A percentile compares a stretch with the other conserved stretches of the same genome.
Conservation (phyloP, 257 asterid species). For the Salvia hispanica region DNA sequence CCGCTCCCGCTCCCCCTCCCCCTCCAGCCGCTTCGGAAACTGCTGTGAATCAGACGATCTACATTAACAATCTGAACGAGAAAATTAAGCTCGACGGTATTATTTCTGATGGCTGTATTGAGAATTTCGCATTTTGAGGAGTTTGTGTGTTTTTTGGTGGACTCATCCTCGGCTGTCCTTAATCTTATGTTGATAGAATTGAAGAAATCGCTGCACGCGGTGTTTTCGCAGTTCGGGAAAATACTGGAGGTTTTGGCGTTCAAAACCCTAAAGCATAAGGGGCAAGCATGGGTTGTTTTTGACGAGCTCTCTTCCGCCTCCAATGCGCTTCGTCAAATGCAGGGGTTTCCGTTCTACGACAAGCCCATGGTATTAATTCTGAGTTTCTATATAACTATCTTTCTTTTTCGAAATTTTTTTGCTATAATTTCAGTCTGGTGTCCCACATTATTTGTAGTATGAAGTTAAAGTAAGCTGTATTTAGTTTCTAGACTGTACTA, state of each 20-base stretch:
- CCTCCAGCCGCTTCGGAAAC: slow-evolving; percentile 46
- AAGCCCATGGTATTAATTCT: slow-evolving; percentile 72
- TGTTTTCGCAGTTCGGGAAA: slow-evolving; percentile 95
- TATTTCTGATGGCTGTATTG: background rate
- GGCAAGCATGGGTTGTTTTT: slow-evolving; percentile 99
- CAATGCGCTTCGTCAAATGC: slow-evolving; percentile 90
- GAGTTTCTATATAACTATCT: background rate
- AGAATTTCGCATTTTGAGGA: background rate
- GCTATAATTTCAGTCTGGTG: background rate
- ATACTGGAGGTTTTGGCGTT: slow-evolving; percentile 91
- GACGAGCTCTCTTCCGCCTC: slow-evolving; percentile 82
- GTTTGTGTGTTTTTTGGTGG: background rate
- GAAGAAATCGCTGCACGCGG: slow-evolving; percentile 94
- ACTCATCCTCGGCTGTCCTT: background rate
- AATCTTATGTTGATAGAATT: slow-evolving; percentile 44
- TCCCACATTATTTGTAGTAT: background rate
- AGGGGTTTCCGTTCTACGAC: slow-evolving; percentile 94
- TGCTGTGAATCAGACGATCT: slow-evolving; percentile 77
- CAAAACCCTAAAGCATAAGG: slow-evolving; percentile 99
- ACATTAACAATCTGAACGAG: slow-evolving; percentile 92
- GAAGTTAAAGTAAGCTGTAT: background rate
- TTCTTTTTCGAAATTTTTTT: background rate
- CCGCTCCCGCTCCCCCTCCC: slow-evolving; percentile 34
- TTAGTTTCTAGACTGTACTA: background rate
- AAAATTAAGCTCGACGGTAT: slow-evolving; percentile 95